phyloP scores from a whole-genome alignment of 306 rosid genomes.

The Adenanthera pavonina region DNA sequence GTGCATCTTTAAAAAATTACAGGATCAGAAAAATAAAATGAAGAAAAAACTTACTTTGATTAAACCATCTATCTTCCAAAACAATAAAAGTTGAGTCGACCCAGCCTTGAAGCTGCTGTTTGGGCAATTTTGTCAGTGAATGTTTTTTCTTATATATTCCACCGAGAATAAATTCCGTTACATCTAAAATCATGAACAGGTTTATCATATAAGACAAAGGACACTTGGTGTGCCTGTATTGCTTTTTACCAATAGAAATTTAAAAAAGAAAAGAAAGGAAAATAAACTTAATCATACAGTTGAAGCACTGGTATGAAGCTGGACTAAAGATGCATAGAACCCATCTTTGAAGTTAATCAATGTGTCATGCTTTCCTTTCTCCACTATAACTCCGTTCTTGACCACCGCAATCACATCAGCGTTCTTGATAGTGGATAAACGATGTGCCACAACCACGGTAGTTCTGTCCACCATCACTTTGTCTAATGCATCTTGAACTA shows the following conservation, averaged over 20 bases:
- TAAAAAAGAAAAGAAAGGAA: not conserved
- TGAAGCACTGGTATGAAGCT: constrained; percentile 59
- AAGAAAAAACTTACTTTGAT: too few relatives aligned
- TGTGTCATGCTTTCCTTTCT: constrained; percentile 71
- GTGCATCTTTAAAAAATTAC: too few relatives aligned
- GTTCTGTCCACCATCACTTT: constrained; percentile 70
- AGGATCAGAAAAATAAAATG: too few relatives aligned
- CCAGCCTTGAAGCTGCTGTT: too few relatives aligned
- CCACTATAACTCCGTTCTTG: constrained; percentile 73
- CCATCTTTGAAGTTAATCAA: constrained; percentile 63
- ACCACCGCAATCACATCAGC: constrained; percentile 78
- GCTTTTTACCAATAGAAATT: not conserved
- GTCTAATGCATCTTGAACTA: constrained; percentile 84
- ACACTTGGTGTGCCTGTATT: not conserved
- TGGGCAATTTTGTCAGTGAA: too few relatives aligned
- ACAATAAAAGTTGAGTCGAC: too few relatives aligned
- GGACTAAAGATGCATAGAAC: constrained; percentile 69
- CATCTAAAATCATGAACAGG: not conserved
- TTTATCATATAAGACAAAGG: not conserved
- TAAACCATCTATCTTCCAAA: too few relatives aligned
- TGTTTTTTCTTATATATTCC: too few relatives aligned
- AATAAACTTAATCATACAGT: constrained; percentile 26
- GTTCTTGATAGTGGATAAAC: constrained; percentile 72
- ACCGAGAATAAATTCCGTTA: not conserved
- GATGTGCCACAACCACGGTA: constrained; percentile 77